These are phyloP conservation scores for Tricholoma furcatifolium DNA, from an alignment of 768 basidiomycete genomes.

Conservation along the genomic window DNA sequence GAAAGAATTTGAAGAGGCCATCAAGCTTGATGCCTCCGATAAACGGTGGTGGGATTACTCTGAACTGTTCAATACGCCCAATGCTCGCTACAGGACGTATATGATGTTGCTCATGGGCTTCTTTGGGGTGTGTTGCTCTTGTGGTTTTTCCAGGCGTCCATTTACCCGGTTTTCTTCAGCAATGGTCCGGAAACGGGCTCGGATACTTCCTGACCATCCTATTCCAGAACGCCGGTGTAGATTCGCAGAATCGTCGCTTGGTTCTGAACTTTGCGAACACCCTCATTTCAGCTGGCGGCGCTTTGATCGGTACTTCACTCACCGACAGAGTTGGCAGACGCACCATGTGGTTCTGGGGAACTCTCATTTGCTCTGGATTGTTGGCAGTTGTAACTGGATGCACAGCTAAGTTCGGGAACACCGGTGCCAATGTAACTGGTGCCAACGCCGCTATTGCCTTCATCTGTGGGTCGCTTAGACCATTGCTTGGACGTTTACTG, in stretches of 20 bases:
- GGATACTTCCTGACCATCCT: conserved; percentile 47
- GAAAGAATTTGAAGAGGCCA: conserved; percentile 50
- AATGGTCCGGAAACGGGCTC: conserved; percentile 57
- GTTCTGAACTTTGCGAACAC: conserved; percentile 44
- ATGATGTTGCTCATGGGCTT: conserved; percentile 54
- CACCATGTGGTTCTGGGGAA: conserved; percentile 49
- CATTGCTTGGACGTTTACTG: not conserved
- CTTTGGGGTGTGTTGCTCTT: conserved; percentile 48
- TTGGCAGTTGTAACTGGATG: conserved; percentile 43
- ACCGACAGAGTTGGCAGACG: conserved; percentile 45
- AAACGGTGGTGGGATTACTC: conserved; percentile 61
- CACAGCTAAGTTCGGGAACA: conserved; percentile 38
- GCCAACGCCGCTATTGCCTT: conserved; percentile 46
- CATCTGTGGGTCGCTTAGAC: conserved; percentile 31
- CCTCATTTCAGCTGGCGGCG: conserved; percentile 38
- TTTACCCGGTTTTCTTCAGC: conserved; percentile 22
- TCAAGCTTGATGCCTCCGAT: conserved; percentile 50
- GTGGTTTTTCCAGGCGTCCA: no score
- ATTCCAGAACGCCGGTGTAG: conserved; percentile 36
- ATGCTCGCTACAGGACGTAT: conserved; percentile 43
- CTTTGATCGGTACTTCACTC: conserved; percentile 38
- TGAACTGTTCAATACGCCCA: conserved; percentile 45
- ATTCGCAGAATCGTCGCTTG: conserved; percentile 36
- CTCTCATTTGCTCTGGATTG: conserved; percentile 34
- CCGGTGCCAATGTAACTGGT: conserved; percentile 34